Percentiles rank a stretch among this genome's conserved stretches.
phyloP scores from a whole-genome alignment of 257 asterid genomes.

The Parsonsia alboflavescens region DNA sequence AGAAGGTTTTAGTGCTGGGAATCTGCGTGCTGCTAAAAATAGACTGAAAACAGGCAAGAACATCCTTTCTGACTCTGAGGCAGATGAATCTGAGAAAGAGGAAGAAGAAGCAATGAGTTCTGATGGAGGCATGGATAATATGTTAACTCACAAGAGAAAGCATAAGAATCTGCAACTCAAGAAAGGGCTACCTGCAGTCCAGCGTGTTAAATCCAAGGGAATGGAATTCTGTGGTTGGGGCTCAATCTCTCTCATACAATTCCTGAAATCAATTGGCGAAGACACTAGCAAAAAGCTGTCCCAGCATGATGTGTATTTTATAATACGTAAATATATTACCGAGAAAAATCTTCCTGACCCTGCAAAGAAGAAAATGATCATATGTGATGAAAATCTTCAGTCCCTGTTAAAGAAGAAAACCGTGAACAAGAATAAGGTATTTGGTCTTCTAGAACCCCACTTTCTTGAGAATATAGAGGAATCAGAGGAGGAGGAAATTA shows the following conservation, averaged over 20 bases:
- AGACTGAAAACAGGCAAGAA: slow-evolving; percentile 21
- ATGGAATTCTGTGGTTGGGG: slow-evolving; percentile 70
- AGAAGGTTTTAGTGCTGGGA: slow-evolving; percentile 34
- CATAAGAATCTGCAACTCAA: slow-evolving; percentile 27
- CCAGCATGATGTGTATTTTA: slow-evolving; percentile 47
- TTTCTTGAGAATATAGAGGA: slow-evolving; percentile 45
- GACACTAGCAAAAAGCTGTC: slow-evolving; percentile 38
- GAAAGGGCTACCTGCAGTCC: slow-evolving; percentile 20
- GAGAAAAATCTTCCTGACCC: slow-evolving; percentile 50
- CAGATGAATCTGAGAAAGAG: slow-evolving; percentile 37
- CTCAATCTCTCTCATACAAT: slow-evolving; percentile 57
- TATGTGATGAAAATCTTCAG: slow-evolving; percentile 47
- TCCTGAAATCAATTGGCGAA: slow-evolving; percentile 60
- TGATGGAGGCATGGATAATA: slow-evolving; percentile 35
- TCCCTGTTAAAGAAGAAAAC: slow-evolving; percentile 44
- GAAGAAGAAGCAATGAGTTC: slow-evolving; percentile 35
- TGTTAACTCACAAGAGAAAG: slow-evolving; percentile 18
- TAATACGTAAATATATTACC: slow-evolving; percentile 44
- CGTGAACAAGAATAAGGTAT: slow-evolving; percentile 32
- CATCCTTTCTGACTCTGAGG: slow-evolving; percentile 25
- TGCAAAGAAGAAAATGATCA: slow-evolving; percentile 40
- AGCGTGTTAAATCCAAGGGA: slow-evolving; percentile 32
- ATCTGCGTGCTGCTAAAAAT: slow-evolving; percentile 42
- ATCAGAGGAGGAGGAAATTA: slow-evolving; percentile 46
- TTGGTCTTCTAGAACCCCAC: slow-evolving; percentile 57